Conservation (phyloP, 306 rosid genomes). For the Gleditsia sinensis region DNA sequence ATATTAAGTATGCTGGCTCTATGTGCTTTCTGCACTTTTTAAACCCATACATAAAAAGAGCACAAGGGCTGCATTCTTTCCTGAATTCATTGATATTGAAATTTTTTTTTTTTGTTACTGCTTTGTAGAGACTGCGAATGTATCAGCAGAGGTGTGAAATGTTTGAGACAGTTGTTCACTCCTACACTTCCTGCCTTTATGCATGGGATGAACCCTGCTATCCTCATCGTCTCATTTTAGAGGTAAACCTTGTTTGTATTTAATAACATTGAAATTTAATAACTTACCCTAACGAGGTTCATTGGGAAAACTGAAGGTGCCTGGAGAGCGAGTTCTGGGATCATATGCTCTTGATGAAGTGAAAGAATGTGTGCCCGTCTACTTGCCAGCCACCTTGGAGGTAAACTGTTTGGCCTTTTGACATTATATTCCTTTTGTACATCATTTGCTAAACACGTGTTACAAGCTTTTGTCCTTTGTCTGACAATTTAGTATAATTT, state of each 20-base stretch:
- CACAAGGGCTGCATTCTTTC: neutral
- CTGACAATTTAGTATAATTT: no score
- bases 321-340: slow-evolving; percentile 90
- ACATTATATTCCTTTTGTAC: slow-evolving; percentile 7
- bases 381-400: slow-evolving; percentile 77
- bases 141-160: slow-evolving; percentile 92
- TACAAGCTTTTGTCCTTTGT: neutral
- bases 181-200: slow-evolving; percentile 76
- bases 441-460: neutral
- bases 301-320: slow-evolving; percentile 59
- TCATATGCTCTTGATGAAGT: slow-evolving; percentile 85
- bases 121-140: slow-evolving; percentile 75
- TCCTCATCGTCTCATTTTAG: slow-evolving; percentile 86
- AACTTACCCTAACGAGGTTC: slow-evolving; percentile 25
- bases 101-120: slow-evolving; percentile 33
- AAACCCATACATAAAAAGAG: neutral
- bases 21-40: neutral
- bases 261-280: slow-evolving; percentile 17
- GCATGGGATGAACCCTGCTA: slow-evolving; percentile 97
- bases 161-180: slow-evolving; percentile 75
- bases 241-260: slow-evolving; percentile 50
- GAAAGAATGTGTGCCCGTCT: slow-evolving; percentile 69
- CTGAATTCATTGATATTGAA: slow-evolving; percentile 17
- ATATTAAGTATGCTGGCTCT: slow-evolving; percentile 14
- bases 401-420: slow-evolving; percentile 44